phyloP scores from a whole-genome alignment of 176 grass and related monocot species.

The Thalia dealbata region DNA sequence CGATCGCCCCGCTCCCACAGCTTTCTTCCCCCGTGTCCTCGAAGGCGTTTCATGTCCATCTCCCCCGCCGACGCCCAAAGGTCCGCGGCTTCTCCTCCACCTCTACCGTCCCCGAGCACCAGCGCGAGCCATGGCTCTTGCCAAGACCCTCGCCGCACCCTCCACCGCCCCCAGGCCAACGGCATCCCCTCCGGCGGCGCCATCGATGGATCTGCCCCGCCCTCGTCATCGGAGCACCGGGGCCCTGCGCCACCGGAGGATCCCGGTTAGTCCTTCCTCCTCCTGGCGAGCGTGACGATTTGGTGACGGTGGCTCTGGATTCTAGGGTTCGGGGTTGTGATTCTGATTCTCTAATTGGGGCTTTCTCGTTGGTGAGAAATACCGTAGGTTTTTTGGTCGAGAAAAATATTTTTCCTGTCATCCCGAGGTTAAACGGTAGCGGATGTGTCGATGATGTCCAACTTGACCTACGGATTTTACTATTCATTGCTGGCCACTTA shows the following conservation, averaged over 20 bases:
- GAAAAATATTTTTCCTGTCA: no score
- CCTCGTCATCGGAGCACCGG: neutral
- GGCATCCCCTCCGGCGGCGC: slow-evolving; percentile 10
- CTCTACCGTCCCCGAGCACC: slow-evolving; percentile 15
- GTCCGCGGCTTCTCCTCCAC: slow-evolving; percentile 10
- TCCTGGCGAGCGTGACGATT: neutral
- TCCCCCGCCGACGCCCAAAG: slow-evolving; percentile 16
- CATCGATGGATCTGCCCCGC: neutral
- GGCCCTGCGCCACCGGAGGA: neutral
- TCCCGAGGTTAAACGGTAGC: no score
- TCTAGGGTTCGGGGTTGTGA: neutral
- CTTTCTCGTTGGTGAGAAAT: neutral
- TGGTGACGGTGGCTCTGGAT: neutral
- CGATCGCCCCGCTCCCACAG: neutral
- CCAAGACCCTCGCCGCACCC: slow-evolving; percentile 16
- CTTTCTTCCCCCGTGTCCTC: neutral
- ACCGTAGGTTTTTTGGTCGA: neutral
- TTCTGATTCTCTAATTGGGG: neutral
- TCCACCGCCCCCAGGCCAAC: slow-evolving; percentile 15
- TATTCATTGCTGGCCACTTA: no score
- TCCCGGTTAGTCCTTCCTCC: slow-evolving; percentile 27
- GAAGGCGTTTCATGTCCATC: slow-evolving; percentile 25
- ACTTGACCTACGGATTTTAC: no score
- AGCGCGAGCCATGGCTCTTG: slow-evolving; percentile 45
- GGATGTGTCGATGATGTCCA: no score